Evolutionary conservation across 192 early-diverging fungal genomes (phyloP).

Genomic region (Oehlia diaphana): DNA sequence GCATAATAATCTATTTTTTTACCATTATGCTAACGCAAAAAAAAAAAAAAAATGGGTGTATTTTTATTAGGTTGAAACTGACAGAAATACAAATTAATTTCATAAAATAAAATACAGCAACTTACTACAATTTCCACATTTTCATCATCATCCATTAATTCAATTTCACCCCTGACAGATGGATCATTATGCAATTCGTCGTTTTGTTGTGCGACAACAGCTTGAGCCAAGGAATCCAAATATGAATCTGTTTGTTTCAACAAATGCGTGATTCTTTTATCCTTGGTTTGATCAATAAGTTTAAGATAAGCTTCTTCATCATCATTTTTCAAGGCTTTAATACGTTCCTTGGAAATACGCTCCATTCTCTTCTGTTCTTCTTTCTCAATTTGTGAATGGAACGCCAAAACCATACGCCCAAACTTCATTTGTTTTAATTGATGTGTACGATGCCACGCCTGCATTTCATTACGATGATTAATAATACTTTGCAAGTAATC

Average conservation of each 20-base stretch:
- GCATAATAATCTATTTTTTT: slow-evolving; percentile 78
- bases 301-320: slow-evolving; percentile 98
- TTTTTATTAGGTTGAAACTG: not conserved
- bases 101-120: slow-evolving; percentile 14
- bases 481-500: slow-evolving; percentile 79
- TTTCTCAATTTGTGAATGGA: slow-evolving; percentile 83
- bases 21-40: slow-evolving; percentile 36
- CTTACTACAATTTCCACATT: slow-evolving; percentile 41
- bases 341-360: slow-evolving; percentile 88
- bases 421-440: slow-evolving; percentile 71
- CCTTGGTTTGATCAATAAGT: slow-evolving; percentile 93
- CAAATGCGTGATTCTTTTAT: slow-evolving; percentile 92
- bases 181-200: slow-evolving; percentile 48
- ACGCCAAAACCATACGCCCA: slow-evolving; percentile 72
- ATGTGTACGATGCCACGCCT: slow-evolving; percentile 65
- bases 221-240: slow-evolving; percentile 79
- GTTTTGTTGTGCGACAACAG: slow-evolving; percentile 82
- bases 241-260: slow-evolving; percentile 88
- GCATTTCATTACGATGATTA: slow-evolving; percentile 72
- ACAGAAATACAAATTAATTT: slow-evolving; percentile 1
- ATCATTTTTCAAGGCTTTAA: slow-evolving; percentile 93
- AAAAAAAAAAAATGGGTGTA: not conserved
- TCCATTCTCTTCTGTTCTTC: slow-evolving; percentile 91
- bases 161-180: slow-evolving; percentile 46
- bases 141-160: slow-evolving; percentile 52